These are phyloP conservation scores for Acorus calamus DNA, from an alignment of 106 monocot species.

Conservation along the genomic window DNA sequence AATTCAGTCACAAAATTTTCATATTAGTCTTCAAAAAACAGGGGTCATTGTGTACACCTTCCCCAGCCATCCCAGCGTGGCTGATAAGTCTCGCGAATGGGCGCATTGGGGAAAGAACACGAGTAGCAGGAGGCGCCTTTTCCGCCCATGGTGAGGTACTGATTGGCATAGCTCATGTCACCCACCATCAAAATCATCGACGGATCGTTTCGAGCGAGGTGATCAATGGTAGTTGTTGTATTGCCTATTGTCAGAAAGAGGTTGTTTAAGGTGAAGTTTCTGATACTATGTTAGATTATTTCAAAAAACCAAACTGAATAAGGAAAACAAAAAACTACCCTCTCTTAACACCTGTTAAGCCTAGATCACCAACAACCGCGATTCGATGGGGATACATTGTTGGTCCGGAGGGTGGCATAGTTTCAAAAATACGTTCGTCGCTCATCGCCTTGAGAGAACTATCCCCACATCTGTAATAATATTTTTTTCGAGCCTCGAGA, in stretches of 20 bases:
- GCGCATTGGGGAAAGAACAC: slow-evolving; percentile 69
- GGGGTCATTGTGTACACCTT: slow-evolving; percentile 34
- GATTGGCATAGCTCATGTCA: slow-evolving; percentile 77
- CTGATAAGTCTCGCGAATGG: slow-evolving; percentile 77
- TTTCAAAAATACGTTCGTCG: slow-evolving; percentile 42
- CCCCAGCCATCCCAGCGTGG: slow-evolving; percentile 97
- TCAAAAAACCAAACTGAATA: no score
- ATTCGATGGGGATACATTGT: slow-evolving; percentile 37
- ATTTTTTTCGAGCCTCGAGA: slow-evolving; percentile 52
- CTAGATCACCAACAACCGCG: slow-evolving; percentile 74
- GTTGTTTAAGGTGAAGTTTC: no score
- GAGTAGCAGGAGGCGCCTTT: slow-evolving; percentile 71
- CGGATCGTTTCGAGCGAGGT: slow-evolving; percentile 55
- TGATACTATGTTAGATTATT: no score
- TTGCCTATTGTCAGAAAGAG: slow-evolving; percentile 14
- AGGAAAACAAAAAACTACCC: no score
- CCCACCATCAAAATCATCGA: slow-evolving; percentile 72
- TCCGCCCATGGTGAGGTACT: slow-evolving; percentile 73
- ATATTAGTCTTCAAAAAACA: not conserved
- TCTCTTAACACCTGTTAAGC: slow-evolving; percentile 27
- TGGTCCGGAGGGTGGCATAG: slow-evolving; percentile 31
- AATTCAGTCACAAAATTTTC: not conserved
- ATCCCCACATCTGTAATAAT: slow-evolving; percentile 86
- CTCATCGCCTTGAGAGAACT: slow-evolving; percentile 57
- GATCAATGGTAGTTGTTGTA: slow-evolving; percentile 68